A percentile compares a stretch with the other conserved stretches of the same genome.
phyloP scores from a whole-genome alignment of 2,329 filamentous ascomycete species.

The Lachnellula hyalina region DNA sequence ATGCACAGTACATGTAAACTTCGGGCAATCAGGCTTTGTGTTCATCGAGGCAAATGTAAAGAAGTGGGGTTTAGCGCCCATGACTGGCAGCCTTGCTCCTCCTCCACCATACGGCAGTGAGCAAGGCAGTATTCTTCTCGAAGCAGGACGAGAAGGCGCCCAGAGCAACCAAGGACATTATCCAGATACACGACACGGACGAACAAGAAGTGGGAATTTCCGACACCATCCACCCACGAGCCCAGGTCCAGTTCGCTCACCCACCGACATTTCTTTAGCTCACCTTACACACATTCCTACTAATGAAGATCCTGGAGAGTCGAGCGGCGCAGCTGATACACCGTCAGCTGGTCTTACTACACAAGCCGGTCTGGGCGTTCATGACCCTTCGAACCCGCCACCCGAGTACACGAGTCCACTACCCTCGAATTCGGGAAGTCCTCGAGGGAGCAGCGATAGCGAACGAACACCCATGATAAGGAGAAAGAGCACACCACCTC shows the following conservation, averaged over 20 bases:
- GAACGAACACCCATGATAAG: constrained; percentile 49
- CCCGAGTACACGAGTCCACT: constrained; percentile 66
- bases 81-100: constrained; percentile 89
- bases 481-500: constrained; percentile 27
- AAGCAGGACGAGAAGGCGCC: constrained; percentile 61
- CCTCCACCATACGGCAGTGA: constrained; percentile 96
- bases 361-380: constrained; percentile 17
- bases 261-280: constrained; percentile 92
- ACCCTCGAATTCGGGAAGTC: constrained; percentile 50
- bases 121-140: constrained; percentile 91
- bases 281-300: constrained; percentile 70
- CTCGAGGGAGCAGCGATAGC: constrained; percentile 48
- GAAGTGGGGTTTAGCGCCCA: constrained; percentile 97
- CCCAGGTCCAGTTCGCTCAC: constrained; percentile 82
- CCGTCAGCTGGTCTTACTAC: constrained; percentile 15
- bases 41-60: constrained; percentile 99
- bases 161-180: constrained; percentile 42
- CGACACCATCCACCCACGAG: constrained; percentile 69
- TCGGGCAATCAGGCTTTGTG: constrained; percentile 95
- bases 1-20: constrained; percentile 90
- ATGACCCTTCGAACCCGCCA: constrained; percentile 57
- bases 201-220: constrained; percentile 74
- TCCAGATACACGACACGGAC: constrained; percentile 52
- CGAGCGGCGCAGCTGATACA: constrained; percentile 33
- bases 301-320: constrained; percentile 59